Evolutionary conservation across 179 eudicot genomes (phyloP).

Genomic region (Corrigiola litoralis): DNA sequence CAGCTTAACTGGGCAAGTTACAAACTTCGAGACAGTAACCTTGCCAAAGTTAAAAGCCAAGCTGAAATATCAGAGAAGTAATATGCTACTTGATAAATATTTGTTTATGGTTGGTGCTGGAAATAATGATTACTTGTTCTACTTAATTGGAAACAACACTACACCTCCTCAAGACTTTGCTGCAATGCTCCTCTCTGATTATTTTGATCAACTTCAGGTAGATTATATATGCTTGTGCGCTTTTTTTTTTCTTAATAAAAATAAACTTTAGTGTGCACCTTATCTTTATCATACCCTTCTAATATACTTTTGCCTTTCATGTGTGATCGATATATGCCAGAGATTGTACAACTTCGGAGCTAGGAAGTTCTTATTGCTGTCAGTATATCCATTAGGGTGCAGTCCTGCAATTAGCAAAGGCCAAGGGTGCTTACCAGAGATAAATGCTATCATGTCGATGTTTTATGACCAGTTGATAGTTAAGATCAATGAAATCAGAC

Average conservation of each 20-base stretch:
- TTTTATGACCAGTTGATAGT: constrained; percentile 31
- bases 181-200: constrained; percentile 22
- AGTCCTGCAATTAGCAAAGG: constrained; percentile 17
- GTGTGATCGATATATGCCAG: constrained; percentile 19
- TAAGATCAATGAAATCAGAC: constrained; percentile 27
- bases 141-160: not conserved
- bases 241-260: not conserved
- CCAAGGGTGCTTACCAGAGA: constrained; percentile 12
- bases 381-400: constrained; percentile 45
- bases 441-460: constrained; percentile 31
- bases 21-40: not conserved
- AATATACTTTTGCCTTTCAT: no score
- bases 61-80: not conserved
- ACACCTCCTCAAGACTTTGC: constrained; percentile 35
- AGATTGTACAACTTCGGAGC: constrained; percentile 41
- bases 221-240: not conserved
- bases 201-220: constrained; percentile 41
- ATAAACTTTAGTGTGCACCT: no score
- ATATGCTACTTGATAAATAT: not conserved
- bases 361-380: constrained; percentile 40
- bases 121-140: constrained; percentile 10
- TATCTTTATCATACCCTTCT: no score
- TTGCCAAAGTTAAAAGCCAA: constrained; percentile 9
- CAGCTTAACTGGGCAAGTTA: constrained; percentile 2
- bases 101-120: constrained; percentile 18